phyloP scores from a whole-genome alignment of 768 basidiomycete species.

The Tremella mesenterica region DNA sequence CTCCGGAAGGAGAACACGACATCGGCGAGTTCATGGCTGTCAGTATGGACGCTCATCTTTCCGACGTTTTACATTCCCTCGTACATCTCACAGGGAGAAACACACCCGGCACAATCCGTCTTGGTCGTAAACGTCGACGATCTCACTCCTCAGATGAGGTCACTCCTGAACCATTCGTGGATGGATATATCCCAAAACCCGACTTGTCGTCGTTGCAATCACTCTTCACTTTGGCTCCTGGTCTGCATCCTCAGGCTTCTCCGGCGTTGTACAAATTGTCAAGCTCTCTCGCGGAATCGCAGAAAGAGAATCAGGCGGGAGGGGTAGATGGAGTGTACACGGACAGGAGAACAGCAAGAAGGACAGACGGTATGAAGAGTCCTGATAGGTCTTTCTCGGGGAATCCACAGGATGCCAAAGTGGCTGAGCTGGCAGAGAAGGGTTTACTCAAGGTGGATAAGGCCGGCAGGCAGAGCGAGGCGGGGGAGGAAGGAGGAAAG shows the following conservation, averaged over 20 bases:
- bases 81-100: conserved; percentile 23
- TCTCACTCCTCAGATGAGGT: not conserved
- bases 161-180: conserved; percentile 46
- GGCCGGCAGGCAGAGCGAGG: conserved; percentile 22
- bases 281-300: conserved; percentile 6
- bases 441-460: conserved; percentile 29
- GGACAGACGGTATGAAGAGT: too few relatives aligned
- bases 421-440: conserved; percentile 1
- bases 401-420: conserved; percentile 5
- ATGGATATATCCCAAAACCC: conserved; percentile 51
- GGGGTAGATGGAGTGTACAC: not conserved
- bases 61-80: conserved; percentile 21
- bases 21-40: conserved; percentile 37
- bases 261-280: conserved; percentile 23
- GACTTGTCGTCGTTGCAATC: conserved; percentile 20
- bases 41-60: conserved; percentile 26
- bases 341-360: not conserved
- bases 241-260: conserved; percentile 20
- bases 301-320: not conserved
- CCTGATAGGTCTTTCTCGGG: too few relatives aligned
- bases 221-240: conserved; percentile 22
- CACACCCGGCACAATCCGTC: conserved; percentile 21
- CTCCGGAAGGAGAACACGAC: conserved; percentile 15
- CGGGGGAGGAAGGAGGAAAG: conserved; percentile 19
- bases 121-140: conserved; percentile 8